Conservation (phyloP, 306 rosid species). For the Dalbergia cultrata region DNA sequence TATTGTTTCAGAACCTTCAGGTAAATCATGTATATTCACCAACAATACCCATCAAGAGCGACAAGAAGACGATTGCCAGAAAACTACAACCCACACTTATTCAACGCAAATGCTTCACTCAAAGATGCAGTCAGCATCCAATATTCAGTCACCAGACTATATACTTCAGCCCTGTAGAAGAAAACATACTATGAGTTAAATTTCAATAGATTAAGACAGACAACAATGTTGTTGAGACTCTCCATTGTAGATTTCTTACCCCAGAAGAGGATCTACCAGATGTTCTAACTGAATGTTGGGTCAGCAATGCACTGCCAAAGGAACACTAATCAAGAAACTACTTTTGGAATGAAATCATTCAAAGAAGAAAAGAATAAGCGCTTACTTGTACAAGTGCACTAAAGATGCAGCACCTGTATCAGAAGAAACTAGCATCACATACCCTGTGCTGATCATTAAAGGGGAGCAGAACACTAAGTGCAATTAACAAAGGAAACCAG, state of each 20-base stretch:
- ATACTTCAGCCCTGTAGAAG: slow-evolving; percentile 67
- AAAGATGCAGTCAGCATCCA: slow-evolving; percentile 67
- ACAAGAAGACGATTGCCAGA: slow-evolving; percentile 48
- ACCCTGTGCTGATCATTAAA: slow-evolving; percentile 80
- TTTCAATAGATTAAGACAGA: slow-evolving; percentile 8
- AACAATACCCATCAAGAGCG: slow-evolving; percentile 64
- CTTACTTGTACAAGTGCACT: slow-evolving; percentile 80
- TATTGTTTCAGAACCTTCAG: slow-evolving; percentile 58
- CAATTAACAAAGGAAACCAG: slow-evolving; percentile 96
- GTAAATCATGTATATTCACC: slow-evolving; percentile 47
- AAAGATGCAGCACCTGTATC: slow-evolving; percentile 91
- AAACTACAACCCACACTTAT: slow-evolving; percentile 57
- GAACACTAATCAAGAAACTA: slow-evolving; percentile 41
- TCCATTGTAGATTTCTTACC: slow-evolving; percentile 56
- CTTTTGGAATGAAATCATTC: slow-evolving; percentile 7
- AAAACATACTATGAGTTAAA: slow-evolving; percentile 29
- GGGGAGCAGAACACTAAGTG: slow-evolving; percentile 83
- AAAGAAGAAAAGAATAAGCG: slow-evolving; percentile 15
- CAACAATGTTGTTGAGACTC: not conserved
- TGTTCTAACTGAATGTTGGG: slow-evolving; percentile 65
- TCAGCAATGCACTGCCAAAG: slow-evolving; percentile 77
- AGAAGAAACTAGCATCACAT: slow-evolving; percentile 81
- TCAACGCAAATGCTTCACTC: slow-evolving; percentile 58
- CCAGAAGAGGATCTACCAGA: slow-evolving; percentile 66
- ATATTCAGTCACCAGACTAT: slow-evolving; percentile 54